Evolutionary conservation across 2,329 filamentous ascomycete species (phyloP), one percentile per base, ranked within the genome.

Genomic region (Didymella exigua): DNA sequence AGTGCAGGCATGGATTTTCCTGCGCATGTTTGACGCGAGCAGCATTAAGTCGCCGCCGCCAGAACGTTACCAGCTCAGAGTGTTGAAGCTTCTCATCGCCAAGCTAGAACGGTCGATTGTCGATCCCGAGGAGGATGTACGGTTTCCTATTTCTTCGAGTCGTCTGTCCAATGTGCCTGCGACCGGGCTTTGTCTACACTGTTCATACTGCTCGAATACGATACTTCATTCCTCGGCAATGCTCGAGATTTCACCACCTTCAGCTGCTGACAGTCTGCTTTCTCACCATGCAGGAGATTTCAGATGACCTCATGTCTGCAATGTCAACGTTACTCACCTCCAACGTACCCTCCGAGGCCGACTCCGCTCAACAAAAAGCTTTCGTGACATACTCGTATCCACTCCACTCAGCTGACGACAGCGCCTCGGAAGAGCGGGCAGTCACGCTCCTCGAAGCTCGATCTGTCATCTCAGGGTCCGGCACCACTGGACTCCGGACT

Each of bases 81-180:
- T 91, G 1, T 75, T 97, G 46, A 96, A 96, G 72, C 79, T 85
- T 59, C 80, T 97, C 29, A 78, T 91, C 11, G 76, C 80, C 7
- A 84, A 80, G 52, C 86, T 96, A 47, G 91, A 96, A 73, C 77
- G 81, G 26, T 84, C 88, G 29, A 91, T 96, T 42, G 81, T 85
- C 53, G 86, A 96, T 73, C 93, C 91, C 75, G 90, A 96, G 65
- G 82, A 90, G 81, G 86, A 96, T 88, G 93, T 96, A 88, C 80
- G 89, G 79, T 47, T 55, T 64, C 58, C 70, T 73, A 49, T 71
- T 59, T 65, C 58, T 49, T 67, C 53, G 45, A 45, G 27, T 40
- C 51, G 44, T 49, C 52, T 19, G 13, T 47, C 31, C 44, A 24
- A 41, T 43, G 24, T 33, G 2, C 38, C 18, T 30, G 33, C 27